These are phyloP conservation scores for Trichosporon ovoides DNA, from an alignment of 1,284 basidiomycete species.

Conservation along the genomic window DNA sequence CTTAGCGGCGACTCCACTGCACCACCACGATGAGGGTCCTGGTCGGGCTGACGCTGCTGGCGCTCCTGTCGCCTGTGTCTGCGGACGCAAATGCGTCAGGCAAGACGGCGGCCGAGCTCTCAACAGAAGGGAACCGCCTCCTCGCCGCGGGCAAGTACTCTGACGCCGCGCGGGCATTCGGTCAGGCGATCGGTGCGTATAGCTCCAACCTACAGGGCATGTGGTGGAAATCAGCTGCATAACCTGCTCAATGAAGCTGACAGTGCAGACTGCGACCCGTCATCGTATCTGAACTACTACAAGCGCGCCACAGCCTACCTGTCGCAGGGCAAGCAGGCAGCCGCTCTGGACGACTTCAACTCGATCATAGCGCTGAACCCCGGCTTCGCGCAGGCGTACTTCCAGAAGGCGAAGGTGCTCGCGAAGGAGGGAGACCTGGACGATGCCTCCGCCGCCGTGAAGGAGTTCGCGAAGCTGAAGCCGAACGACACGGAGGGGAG, in stretches of 20 bases:
- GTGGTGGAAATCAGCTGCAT: too few relatives aligned
- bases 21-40: background rate
- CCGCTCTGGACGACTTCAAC: constrained; percentile 81
- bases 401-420: constrained; percentile 67
- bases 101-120: constrained; percentile 12
- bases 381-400: constrained; percentile 58
- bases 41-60: background rate
- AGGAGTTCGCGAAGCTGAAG: constrained; percentile 54
- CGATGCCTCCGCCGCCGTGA: constrained; percentile 4
- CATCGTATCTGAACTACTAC: constrained; percentile 78
- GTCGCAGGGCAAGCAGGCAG: constrained; percentile 64
- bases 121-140: constrained; percentile 37
- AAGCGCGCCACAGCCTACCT: constrained; percentile 87
- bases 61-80: background rate
- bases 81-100: background rate
- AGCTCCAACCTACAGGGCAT: too few relatives aligned
- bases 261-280: constrained; percentile 62
- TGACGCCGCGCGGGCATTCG: constrained; percentile 70
- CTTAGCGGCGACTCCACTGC: background rate
- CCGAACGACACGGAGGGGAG: constrained; percentile 51
- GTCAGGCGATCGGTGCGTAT: constrained; percentile 72
- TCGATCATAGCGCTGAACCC: constrained; percentile 69
- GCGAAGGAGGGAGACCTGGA: constrained; percentile 16
- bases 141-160: constrained; percentile 40
- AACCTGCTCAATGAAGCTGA: background rate